phyloP scores from a whole-genome alignment of 129 eudicot species.

The Flaveria bidentis region DNA sequence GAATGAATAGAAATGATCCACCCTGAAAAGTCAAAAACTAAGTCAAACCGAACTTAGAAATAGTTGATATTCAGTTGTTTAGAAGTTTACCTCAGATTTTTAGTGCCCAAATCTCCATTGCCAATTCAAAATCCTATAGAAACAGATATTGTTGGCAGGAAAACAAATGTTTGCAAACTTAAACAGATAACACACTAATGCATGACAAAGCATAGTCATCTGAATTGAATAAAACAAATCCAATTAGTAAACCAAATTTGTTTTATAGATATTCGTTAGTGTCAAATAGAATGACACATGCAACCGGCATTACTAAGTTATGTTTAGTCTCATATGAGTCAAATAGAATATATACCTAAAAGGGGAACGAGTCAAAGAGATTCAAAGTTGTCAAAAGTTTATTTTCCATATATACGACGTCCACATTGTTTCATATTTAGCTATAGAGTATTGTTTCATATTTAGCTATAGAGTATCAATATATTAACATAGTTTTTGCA shows the following conservation, averaged over 20 bases:
- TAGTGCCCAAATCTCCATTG: constrained; percentile 6
- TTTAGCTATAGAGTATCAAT: background rate
- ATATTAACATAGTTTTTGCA: background rate
- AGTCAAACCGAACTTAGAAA: background rate
- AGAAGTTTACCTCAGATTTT: background rate
- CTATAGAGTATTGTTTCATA: background rate
- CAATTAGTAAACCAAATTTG: background rate
- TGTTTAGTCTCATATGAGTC: background rate
- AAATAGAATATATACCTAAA: too few species aligned
- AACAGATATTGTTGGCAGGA: constrained; percentile 5
- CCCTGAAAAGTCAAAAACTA: background rate
- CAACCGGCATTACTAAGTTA: too few species aligned
- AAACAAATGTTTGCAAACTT: background rate
- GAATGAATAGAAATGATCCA: background rate
- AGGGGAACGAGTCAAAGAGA: too few species aligned
- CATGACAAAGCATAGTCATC: background rate
- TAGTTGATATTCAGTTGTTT: background rate
- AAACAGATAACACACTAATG: background rate
- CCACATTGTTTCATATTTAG: too few species aligned
- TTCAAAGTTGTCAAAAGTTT: too few species aligned
- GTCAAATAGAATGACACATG: too few species aligned
- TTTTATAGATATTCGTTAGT: background rate
- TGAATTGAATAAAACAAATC: background rate
- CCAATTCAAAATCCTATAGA: constrained; percentile 6
- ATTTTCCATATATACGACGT: too few species aligned